Conservation (phyloP, 805 yeast species). For the Ogataea dorogensis region DNA sequence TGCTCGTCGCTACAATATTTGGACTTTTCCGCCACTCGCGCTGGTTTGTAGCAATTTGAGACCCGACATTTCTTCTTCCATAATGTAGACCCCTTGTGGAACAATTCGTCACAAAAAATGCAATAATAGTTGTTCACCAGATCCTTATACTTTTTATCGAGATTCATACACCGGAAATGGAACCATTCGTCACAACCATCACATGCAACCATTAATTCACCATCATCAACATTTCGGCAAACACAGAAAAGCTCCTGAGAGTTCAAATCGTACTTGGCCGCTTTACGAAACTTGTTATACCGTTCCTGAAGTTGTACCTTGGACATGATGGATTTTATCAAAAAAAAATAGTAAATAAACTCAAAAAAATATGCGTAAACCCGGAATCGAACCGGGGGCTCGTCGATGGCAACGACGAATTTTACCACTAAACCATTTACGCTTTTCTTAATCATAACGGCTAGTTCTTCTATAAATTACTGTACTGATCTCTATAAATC, state of each 20-base stretch:
- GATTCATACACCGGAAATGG: constrained; percentile 74
- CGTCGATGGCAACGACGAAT: constrained; percentile 32
- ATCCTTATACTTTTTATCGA: constrained; percentile 48
- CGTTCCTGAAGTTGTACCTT: constrained; percentile 26
- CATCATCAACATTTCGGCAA: constrained; percentile 76
- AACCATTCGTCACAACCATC: constrained; percentile 96
- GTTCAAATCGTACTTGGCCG: constrained; percentile 42
- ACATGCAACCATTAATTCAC: constrained; percentile 88
- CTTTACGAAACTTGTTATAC: constrained; percentile 29
- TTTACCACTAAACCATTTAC: constrained; percentile 31
- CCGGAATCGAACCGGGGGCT: constrained; percentile 33
- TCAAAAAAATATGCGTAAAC: constrained; percentile 23
- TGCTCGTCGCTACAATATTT: constrained; percentile 78
- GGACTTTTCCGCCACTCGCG: constrained; percentile 28
- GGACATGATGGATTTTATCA: no score
- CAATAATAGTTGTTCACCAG: constrained; percentile 69
- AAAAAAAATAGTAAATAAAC: not conserved
- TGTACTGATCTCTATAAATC: constrained; percentile 16
- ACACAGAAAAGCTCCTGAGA: constrained; percentile 71
- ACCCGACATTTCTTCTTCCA: constrained; percentile 81
- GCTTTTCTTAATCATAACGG: no score
- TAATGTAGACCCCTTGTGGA: constrained; percentile 48
- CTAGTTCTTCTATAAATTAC: no score
- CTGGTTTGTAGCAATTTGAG: constrained; percentile 54
- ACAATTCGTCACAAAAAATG: constrained; percentile 58